Evolutionary conservation across 2,329 filamentous ascomycete genomes (phyloP), one percentile per base, ranked within the genome.

Genomic region (Acrocalymma vagum): DNA sequence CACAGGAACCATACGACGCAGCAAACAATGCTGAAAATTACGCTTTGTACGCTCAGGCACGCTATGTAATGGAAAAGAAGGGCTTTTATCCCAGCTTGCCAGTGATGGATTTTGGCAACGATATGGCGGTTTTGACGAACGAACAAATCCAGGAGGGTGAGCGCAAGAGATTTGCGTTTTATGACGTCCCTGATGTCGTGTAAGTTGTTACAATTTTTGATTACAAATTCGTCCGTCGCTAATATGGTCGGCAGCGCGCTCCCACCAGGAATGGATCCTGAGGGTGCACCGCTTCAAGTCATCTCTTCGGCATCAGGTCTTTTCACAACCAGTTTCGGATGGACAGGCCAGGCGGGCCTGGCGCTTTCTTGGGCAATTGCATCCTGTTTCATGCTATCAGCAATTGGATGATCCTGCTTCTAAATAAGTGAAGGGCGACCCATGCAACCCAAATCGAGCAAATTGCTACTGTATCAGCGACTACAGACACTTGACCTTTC

Each of bases 11-110:
- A 0, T 69, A 67, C 26, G 63, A 67, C 23, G 57, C 64, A 2
- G 48, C 48, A 2, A 67, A 66, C 31, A 69, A 69, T 16, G 60
- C 65, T 0, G 65, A 69, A 28, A 69, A 62, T 29, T 67, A 69
- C 30, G 63, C 62, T 2, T 26, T 69, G 4, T 67, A 64, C 34
- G 63, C 65, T 11, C 55, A 62, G 32, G 55, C 63, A 14, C 59
- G 58, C 16, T 69, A 67, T 26, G 48, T 69, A 1, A 48, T 67
- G 27, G 31, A 51, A 29, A 50, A 46, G 21, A 62, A 60, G 28
- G 51, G 53, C 0, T 63, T 67, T 30, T 67, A 62, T 36, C 65
- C 65, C 1, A 59, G 52, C 11, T 43, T 59, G 1, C 65, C 65
- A 2, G 55, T 63, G 9, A 62, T 69, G 45, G 53, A 62, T 20